Conservation (phyloP, 2,329 filamentous ascomycete species). For the Pseudocercospora crystallina region DNA sequence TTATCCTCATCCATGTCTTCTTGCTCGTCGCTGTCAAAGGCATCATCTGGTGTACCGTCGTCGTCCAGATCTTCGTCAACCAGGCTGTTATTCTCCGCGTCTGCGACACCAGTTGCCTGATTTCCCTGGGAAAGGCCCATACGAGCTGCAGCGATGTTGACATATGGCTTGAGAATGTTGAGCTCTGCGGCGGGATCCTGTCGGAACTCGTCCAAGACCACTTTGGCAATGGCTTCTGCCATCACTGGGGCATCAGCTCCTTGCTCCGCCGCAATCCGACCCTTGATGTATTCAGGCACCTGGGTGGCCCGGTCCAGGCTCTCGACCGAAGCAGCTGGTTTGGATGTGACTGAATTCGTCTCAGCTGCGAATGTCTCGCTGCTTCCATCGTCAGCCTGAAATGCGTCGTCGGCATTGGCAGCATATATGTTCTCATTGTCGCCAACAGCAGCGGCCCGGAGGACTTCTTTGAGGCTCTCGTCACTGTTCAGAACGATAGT, state of each 20-base stretch:
- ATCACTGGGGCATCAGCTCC: slow-evolving; percentile 2
- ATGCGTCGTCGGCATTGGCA: background rate
- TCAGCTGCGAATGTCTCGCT: background rate
- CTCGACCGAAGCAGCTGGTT: background rate
- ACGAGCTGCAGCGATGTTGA: background rate
- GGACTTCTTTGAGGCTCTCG: background rate
- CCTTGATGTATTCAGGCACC: slow-evolving; percentile 13
- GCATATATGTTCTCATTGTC: background rate
- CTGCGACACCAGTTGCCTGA: no score
- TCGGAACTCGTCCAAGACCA: slow-evolving; percentile 6
- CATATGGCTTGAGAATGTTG: slow-evolving; percentile 13
- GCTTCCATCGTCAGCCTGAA: background rate
- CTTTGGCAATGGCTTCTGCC: background rate
- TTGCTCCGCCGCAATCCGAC: slow-evolving; percentile 6
- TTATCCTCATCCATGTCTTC: slow-evolving; percentile 20
- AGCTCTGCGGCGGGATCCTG: background rate
- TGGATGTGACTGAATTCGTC: background rate
- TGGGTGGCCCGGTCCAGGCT: background rate
- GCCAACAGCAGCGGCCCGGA: no score
- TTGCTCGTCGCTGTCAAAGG: slow-evolving; percentile 30
- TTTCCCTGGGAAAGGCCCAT: background rate
- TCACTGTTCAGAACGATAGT: slow-evolving; percentile 1
- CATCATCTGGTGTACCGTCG: background rate
- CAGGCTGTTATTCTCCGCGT: background rate
- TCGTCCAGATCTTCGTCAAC: background rate